Evolutionary conservation across 2,329 filamentous ascomycete species (phyloP).

Genomic region (Xylaria sp.): DNA sequence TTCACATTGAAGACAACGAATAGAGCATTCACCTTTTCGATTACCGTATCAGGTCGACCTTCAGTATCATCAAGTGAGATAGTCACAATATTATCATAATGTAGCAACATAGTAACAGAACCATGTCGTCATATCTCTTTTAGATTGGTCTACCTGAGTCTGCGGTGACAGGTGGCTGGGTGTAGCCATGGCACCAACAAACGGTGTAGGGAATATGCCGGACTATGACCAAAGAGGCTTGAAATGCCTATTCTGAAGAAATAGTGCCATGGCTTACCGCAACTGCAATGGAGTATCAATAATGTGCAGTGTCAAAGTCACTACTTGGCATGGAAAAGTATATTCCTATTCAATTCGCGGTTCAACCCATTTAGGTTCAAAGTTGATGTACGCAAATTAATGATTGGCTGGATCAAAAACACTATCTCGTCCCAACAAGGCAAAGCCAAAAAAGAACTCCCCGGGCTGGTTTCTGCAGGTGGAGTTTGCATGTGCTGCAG

Average conservation of each 20-base stretch:
- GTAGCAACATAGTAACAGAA: not conserved
- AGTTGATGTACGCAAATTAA: conserved; percentile 37
- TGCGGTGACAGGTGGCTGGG: not conserved
- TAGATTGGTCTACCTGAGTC: conserved; percentile 4
- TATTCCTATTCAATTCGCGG: not conserved
- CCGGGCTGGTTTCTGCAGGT: conserved; percentile 24
- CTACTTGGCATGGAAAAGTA: not conserved
- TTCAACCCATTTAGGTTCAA: conserved; percentile 11
- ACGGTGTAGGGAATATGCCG: not conserved
- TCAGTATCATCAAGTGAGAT: not conserved
- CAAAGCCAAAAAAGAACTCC: conserved; percentile 20
- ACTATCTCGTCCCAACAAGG: conserved; percentile 20
- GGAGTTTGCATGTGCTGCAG: conserved; percentile 21
- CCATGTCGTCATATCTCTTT: conserved; percentile 14
- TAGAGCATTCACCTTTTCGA: conserved; percentile 3
- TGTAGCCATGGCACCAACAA: not conserved
- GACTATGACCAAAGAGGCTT: not conserved
- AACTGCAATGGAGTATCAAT: not conserved
- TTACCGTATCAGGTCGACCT: not conserved
- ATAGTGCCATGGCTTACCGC: not conserved
- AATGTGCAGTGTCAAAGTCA: not conserved
- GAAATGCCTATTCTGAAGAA: not conserved
- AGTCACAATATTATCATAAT: not conserved
- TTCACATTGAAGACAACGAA: not conserved
- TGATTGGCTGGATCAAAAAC: conserved; percentile 40